Evolutionary conservation across 495 filamentous ascomycete genomes (phyloP).

Genomic region (Aspergillus affinis): DNA sequence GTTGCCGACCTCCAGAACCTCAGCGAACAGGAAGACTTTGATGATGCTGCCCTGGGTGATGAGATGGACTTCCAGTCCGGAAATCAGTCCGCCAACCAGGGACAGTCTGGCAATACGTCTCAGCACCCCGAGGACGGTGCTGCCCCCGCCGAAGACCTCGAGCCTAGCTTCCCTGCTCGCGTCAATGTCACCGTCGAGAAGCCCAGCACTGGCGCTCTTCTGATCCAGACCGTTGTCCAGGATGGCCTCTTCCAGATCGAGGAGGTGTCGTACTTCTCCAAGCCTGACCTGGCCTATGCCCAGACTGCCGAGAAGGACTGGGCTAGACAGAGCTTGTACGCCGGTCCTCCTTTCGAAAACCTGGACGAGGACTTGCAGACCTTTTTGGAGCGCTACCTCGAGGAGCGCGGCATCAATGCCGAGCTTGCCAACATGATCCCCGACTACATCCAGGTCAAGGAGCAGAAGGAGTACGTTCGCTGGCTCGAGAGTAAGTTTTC

Average conservation of each 20-base stretch:
- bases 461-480: slow-evolving; percentile 93
- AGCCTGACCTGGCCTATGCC: slow-evolving; percentile 66
- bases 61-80: slow-evolving; percentile 52
- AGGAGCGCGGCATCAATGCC: slow-evolving; percentile 89
- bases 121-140: slow-evolving; percentile 58
- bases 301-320: slow-evolving; percentile 67
- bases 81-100: slow-evolving; percentile 55
- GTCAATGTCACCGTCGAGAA: slow-evolving; percentile 88
- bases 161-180: slow-evolving; percentile 74
- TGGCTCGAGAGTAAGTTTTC: slow-evolving; percentile 75
- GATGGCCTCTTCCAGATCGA: slow-evolving; percentile 87
- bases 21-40: slow-evolving; percentile 58
- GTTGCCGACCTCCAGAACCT: slow-evolving; percentile 84
- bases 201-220: slow-evolving; percentile 72
- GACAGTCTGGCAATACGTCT: slow-evolving; percentile 44
- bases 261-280: slow-evolving; percentile 82
- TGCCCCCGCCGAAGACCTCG: slow-evolving; percentile 52
- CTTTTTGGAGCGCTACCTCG: slow-evolving; percentile 88
- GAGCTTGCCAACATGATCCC: slow-evolving; percentile 86
- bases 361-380: slow-evolving; percentile 94
- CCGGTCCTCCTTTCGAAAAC: slow-evolving; percentile 88
- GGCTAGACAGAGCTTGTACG: slow-evolving; percentile 74
- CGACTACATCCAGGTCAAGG: slow-evolving; percentile 97
- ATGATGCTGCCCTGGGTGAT: slow-evolving; percentile 46
- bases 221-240: slow-evolving; percentile 83